phyloP scores from a whole-genome alignment of 1,139 yeast genomes.

The Yueomyces sp. region DNA sequence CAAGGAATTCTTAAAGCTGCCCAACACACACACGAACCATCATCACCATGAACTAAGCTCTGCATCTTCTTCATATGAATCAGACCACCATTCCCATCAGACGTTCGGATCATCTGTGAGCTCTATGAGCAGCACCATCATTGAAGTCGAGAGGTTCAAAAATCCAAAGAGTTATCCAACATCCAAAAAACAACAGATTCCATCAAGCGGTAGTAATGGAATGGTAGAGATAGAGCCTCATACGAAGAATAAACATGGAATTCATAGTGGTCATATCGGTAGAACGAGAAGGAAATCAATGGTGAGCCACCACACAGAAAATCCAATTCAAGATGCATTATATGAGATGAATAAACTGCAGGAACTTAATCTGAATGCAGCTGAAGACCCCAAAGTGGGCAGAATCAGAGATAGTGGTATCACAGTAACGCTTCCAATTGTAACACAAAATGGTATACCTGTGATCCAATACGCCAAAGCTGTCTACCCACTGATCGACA shows the following conservation, averaged over 20 bases:
- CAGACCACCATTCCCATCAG: background rate
- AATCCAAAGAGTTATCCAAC: too few species aligned
- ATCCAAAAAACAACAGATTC: background rate
- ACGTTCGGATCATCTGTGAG: background rate
- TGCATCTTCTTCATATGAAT: background rate
- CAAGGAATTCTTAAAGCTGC: background rate
- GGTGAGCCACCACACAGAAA: slow-evolving; percentile 10
- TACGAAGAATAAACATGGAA: background rate
- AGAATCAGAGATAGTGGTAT: slow-evolving; percentile 18
- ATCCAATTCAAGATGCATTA: slow-evolving; percentile 18
- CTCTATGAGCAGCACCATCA: slow-evolving; percentile 1
- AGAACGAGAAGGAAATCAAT: slow-evolving; percentile 14
- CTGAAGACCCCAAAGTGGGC: slow-evolving; percentile 7
- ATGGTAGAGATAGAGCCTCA: background rate
- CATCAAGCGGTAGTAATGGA: background rate
- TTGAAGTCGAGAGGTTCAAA: background rate
- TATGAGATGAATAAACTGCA: slow-evolving; percentile 19
- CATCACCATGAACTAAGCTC: background rate
- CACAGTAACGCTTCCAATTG: slow-evolving; percentile 16
- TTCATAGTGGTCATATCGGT: slow-evolving; percentile 1
- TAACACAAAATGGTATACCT: slow-evolving; percentile 13
- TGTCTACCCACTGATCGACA: slow-evolving; percentile 17
- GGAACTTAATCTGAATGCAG: slow-evolving; percentile 5
- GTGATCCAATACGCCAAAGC: slow-evolving; percentile 23
- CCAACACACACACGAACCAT: background rate